Conservation (phyloP, 164 flowering plant species). For the Macadamia tetraphylla region DNA sequence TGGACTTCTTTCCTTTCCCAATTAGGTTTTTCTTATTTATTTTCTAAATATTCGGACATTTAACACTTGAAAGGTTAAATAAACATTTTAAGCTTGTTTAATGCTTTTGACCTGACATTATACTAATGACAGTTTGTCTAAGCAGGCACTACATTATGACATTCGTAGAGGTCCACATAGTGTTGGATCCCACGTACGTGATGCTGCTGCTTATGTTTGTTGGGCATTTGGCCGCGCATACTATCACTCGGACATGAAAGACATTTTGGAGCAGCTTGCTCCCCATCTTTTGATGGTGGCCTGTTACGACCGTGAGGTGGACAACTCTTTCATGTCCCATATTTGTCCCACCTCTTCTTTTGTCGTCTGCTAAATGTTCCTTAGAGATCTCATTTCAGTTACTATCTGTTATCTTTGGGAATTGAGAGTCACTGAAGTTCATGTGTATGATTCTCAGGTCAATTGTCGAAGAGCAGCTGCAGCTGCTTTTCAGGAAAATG, state of each 20-base stretch:
- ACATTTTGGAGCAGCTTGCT: constrained; percentile 70
- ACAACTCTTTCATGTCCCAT: constrained; percentile 5
- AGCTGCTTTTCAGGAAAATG: constrained; percentile 99
- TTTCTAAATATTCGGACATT: no score
- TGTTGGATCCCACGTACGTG: constrained; percentile 97
- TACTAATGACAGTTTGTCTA: background rate
- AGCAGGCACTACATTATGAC: constrained; percentile 94
- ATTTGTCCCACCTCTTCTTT: background rate
- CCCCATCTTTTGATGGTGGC: constrained; percentile 86
- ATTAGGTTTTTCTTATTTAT: no score
- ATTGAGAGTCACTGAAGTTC: background rate
- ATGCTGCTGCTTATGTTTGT: constrained; percentile 99
- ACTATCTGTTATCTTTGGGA: background rate
- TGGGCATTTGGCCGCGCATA: constrained; percentile 99
- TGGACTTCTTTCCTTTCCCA: no score
- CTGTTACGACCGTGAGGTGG: constrained; percentile 98
- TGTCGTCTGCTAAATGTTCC: background rate
- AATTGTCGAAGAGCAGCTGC: constrained; percentile 99
- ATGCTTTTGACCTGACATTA: background rate
- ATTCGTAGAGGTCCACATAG: constrained; percentile 96
- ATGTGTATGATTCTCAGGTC: constrained; percentile 49
- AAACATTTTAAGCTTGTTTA: background rate
- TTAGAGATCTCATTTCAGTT: constrained; percentile 2
- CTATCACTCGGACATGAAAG: constrained; percentile 74
- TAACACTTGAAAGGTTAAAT: no score